Conservation (phyloP, 495 filamentous ascomycete species). For the Podospora pseudopauciseta region DNA sequence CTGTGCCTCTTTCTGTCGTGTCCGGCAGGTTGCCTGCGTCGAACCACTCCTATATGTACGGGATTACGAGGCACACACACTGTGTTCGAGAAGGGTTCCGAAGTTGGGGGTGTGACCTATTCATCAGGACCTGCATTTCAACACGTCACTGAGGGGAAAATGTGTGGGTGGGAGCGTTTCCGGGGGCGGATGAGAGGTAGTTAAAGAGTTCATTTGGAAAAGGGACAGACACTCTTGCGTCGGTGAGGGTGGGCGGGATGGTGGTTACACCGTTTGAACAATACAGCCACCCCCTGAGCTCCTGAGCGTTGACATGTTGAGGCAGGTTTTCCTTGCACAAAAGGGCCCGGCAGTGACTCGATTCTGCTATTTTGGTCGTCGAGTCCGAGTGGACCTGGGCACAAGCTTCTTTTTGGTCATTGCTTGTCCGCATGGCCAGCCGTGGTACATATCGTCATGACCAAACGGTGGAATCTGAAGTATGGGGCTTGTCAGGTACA, state of each 20-base stretch:
- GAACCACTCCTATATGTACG: not conserved
- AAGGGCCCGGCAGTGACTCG: not conserved
- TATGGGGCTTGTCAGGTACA: not conserved
- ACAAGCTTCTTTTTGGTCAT: not conserved
- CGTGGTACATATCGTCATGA: not conserved
- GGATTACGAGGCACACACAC: not conserved
- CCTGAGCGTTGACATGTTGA: not conserved
- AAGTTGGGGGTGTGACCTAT: not conserved
- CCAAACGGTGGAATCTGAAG: not conserved
- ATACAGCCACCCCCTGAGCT: not conserved
- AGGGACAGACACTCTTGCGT: not conserved
- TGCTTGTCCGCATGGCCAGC: not conserved
- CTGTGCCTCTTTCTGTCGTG: not conserved
- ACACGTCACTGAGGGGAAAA: not conserved
- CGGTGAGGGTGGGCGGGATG: not conserved
- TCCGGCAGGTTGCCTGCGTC: not conserved
- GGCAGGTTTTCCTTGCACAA: not conserved
- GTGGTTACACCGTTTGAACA: not conserved
- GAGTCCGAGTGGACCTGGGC: not conserved
- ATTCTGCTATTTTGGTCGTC: not conserved
- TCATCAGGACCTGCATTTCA: slow-evolving; percentile 3
- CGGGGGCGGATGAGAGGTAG: not conserved
- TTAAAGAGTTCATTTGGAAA: not conserved
- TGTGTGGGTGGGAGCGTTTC: too few relatives aligned
- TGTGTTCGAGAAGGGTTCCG: not conserved